Base-by-base conservation (phyloP, 1,139 yeast species). In the Hyphopichia khmerensis region DNA sequence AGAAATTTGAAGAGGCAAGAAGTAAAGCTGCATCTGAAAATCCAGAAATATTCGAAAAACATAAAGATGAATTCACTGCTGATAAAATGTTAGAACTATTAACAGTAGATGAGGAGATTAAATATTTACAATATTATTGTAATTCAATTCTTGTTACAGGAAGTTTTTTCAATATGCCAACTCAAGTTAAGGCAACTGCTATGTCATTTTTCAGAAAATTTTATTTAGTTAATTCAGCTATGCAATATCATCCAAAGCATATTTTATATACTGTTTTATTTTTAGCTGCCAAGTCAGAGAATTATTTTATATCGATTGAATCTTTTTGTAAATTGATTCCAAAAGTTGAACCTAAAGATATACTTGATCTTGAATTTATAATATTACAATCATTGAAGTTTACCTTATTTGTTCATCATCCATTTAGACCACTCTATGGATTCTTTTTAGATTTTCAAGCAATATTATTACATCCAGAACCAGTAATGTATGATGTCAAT, bases 231-330 rank as follows among this genome's bases (percentile, higher is more conserved):
- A 81, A 88, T 56, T 83, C 93, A 19, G 91, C 87, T 27, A 82
- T 89, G 90, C 90, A 88, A 51, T 80, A 78, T 56, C 95, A 88
- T 53, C 99, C 99, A 10, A 88, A 88, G 56, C 79, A 82, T 49
- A 75, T 93, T 33, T 72, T 93, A 56, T 82, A 83, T 49, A 90
- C 99, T 0, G 86, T 96, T 49, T 79, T 93, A 13, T 93, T 91
- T 60, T 69, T 93, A 34, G 96, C 98, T 2, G 91, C 96, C 36
- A 93, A 93, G n/a, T 26, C 29, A 11, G 32, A 29, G n/a, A 93
- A 93, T 64, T 84, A 81, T 61, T 91, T 91, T 64, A 84, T 93
- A 30, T 81, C 96, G 16, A 86, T 91, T 41, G 87, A 86, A 34
- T 78, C 87, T n/a, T 90, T 90, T 59, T 83, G 89, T 42, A 75